Conservation (phyloP, 176 grass and related monocot species). For the Oryza punctata region DNA sequence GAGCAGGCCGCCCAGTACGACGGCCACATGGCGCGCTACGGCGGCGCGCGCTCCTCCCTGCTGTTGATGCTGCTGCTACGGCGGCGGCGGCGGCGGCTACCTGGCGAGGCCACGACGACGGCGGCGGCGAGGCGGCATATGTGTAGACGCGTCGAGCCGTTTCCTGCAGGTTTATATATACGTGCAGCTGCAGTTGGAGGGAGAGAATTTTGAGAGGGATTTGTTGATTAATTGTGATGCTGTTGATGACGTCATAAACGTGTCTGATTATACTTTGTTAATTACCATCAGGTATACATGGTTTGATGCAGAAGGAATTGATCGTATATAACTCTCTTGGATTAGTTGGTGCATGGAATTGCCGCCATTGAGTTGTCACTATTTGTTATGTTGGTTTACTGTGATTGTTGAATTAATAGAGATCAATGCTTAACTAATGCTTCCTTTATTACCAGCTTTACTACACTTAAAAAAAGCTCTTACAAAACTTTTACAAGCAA, state of each 20-base stretch:
- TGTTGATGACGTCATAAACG: not conserved
- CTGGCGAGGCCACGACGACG: constrained; percentile 3
- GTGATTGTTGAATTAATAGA: not conserved
- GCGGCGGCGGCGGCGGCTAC: constrained; percentile 4
- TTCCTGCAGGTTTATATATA: constrained; percentile 29
- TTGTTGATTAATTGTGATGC: not conserved
- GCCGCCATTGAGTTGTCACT: not conserved
- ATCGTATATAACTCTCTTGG: not conserved
- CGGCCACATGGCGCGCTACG: constrained; percentile 13
- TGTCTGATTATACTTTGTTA: not conserved
- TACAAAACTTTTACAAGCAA: too few relatives aligned
- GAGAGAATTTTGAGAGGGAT: not conserved
- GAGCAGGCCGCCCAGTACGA: not conserved
- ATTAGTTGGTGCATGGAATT: not conserved
- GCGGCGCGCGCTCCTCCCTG: not conserved
- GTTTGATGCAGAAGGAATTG: not conserved
- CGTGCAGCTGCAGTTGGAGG: not conserved
- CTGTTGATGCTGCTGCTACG: too few relatives aligned
- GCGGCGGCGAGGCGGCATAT: constrained; percentile 11
- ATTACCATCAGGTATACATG: not conserved
- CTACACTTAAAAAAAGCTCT: too few relatives aligned
- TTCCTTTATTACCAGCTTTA: too few relatives aligned
- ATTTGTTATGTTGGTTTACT: not conserved
- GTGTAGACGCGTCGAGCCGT: not conserved
- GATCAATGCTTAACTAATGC: not conserved